These are phyloP conservation scores for Biscogniauxia mediterranea DNA, from an alignment of 2,329 filamentous ascomycete species.

Conservation along the genomic window DNA sequence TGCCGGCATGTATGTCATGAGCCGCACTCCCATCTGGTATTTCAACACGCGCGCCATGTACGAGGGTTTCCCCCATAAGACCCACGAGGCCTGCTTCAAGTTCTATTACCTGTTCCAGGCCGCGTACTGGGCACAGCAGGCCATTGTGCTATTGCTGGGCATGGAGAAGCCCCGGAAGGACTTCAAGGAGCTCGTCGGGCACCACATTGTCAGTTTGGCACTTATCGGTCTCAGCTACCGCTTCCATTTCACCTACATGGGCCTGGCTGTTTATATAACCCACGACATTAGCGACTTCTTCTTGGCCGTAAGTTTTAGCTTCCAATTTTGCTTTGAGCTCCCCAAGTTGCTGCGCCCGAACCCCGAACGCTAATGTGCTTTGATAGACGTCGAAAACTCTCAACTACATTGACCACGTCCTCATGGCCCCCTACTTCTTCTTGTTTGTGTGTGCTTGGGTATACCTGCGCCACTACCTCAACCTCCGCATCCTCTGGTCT, in stretches of 20 bases:
- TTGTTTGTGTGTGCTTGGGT: constrained; percentile 82
- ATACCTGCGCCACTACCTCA: constrained; percentile 85
- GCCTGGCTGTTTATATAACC: constrained; percentile 88
- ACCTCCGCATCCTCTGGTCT: constrained; percentile 73
- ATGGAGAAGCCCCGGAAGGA: constrained; percentile 94
- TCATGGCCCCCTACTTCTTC: constrained; percentile 82
- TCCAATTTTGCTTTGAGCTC: background rate
- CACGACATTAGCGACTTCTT: constrained; percentile 96
- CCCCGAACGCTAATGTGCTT: constrained; percentile 15
- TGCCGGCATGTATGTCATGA: constrained; percentile 88
- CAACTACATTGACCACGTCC: constrained; percentile 79
- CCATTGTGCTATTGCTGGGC: constrained; percentile 79
- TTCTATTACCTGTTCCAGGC: constrained; percentile 95
- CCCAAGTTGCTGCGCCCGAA: background rate
- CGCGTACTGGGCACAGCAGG: constrained; percentile 94
- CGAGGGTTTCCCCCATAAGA: constrained; percentile 78
- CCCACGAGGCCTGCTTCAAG: constrained; percentile 81
- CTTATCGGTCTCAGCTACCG: constrained; percentile 86
- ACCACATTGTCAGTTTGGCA: constrained; percentile 84
- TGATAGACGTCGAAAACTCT: constrained; percentile 80
- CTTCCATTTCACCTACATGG: constrained; percentile 97
- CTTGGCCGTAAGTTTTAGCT: constrained; percentile 65
- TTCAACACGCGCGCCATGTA: constrained; percentile 93
- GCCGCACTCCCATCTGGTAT: constrained; percentile 87
- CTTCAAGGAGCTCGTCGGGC: constrained; percentile 87